phyloP scores from a whole-genome alignment of 2,329 filamentous ascomycete genomes.

The Colletotrichum sp. region DNA sequence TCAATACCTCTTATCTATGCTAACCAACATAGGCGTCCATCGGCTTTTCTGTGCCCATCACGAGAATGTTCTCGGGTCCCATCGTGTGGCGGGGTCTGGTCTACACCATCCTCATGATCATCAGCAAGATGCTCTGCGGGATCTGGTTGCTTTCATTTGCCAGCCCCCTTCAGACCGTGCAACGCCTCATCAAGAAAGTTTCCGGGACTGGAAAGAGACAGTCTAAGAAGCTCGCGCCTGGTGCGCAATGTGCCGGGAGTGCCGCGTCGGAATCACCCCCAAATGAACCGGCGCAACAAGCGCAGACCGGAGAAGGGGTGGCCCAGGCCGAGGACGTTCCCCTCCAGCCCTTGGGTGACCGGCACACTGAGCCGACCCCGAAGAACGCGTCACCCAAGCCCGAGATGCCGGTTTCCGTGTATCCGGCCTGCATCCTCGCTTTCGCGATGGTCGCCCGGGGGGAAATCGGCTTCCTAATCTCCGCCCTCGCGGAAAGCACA shows the following conservation, averaged over 20 bases:
- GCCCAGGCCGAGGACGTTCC: neutral
- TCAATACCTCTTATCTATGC: neutral
- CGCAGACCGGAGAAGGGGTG: neutral
- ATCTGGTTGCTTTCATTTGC: slow-evolving; percentile 57
- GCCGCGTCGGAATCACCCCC: neutral
- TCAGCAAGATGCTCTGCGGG: slow-evolving; percentile 66
- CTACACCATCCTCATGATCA: slow-evolving; percentile 73
- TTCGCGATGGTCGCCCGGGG: slow-evolving; percentile 76
- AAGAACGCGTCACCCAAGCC: slow-evolving; percentile 24
- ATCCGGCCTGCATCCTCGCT: slow-evolving; percentile 71
- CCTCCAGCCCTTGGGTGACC: neutral
- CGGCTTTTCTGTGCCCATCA: slow-evolving; percentile 80
- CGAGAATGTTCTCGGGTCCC: slow-evolving; percentile 65
- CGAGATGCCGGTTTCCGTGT: slow-evolving; percentile 63
- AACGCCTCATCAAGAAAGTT: neutral
- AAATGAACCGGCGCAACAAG: neutral
- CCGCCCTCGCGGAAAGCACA: slow-evolving; percentile 66
- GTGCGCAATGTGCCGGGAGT: neutral
- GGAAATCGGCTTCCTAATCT: slow-evolving; percentile 81
- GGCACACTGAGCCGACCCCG: slow-evolving; percentile 18
- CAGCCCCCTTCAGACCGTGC: slow-evolving; percentile 11
- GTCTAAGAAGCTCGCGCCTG: neutral
- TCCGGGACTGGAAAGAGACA: neutral
- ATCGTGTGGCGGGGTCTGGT: slow-evolving; percentile 77
- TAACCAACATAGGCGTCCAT: slow-evolving; percentile 55